Conservation (phyloP, 2,329 filamentous ascomycete species). For the Diaporthe destruens region DNA sequence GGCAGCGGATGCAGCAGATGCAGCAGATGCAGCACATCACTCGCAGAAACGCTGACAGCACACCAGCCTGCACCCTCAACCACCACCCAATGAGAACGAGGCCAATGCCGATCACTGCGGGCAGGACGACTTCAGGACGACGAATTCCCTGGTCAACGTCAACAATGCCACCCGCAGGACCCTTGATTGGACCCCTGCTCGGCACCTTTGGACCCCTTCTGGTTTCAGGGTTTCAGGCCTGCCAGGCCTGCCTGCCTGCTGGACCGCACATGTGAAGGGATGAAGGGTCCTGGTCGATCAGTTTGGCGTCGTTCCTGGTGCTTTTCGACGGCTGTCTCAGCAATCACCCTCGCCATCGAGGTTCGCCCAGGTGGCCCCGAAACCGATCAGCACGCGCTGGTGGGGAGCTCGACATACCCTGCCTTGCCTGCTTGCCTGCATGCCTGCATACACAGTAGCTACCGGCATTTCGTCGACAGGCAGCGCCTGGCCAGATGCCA, state of each 20-base stretch:
- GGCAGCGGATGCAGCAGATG: background rate
- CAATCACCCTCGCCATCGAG: background rate
- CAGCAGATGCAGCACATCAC: background rate
- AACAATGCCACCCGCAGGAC: background rate
- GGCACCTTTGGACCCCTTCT: constrained; percentile 24
- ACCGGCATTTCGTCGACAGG: background rate
- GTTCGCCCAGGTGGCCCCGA: no score
- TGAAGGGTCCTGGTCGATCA: constrained; percentile 23
- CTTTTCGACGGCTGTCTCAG: constrained; percentile 7
- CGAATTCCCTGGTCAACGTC: background rate
- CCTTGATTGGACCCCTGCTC: constrained; percentile 18
- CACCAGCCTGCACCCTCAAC: no score
- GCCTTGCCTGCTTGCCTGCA: no score
- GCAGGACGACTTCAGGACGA: no score
- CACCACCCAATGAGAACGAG: background rate
- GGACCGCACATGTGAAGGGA: constrained; percentile 6
- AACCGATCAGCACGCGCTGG: constrained; percentile 6
- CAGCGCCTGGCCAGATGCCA: background rate
- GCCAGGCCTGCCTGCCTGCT: background rate
- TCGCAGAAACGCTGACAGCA: no score
- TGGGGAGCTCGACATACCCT: background rate
- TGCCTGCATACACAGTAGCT: no score
- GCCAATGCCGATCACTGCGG: background rate
- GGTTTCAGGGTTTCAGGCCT: constrained; percentile 25
- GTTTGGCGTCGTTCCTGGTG: background rate